Conservation (phyloP, 805 yeast species). For the Pichia pseudocactophila region DNA sequence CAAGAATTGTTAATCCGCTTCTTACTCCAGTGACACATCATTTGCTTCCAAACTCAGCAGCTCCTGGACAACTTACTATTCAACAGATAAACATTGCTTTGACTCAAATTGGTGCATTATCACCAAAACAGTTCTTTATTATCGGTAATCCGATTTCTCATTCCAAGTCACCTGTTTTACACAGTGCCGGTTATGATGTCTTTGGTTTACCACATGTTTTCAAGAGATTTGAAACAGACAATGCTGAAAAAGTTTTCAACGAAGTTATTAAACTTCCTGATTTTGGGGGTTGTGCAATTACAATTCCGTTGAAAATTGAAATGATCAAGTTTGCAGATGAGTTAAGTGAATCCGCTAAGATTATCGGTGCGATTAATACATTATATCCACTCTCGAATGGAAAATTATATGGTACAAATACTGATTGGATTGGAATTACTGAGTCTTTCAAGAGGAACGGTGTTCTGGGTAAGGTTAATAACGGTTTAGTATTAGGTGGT, state of each 20-base stretch:
- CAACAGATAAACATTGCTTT: constrained; percentile 52
- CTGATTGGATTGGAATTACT: constrained; percentile 89
- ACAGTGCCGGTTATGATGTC: constrained; percentile 66
- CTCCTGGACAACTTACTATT: constrained; percentile 71
- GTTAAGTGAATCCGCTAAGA: constrained; percentile 64
- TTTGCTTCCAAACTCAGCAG: constrained; percentile 58
- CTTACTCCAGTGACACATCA: constrained; percentile 82
- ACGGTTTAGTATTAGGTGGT: constrained; percentile 84
- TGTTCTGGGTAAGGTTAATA: constrained; percentile 35
- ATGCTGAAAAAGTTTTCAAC: constrained; percentile 47
- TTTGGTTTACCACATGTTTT: constrained; percentile 74
- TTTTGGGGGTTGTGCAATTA: constrained; percentile 93
- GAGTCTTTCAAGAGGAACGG: constrained; percentile 60
- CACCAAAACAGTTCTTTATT: constrained; percentile 52
- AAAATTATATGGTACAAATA: constrained; percentile 70
- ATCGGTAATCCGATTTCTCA: constrained; percentile 79
- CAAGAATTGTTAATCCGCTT: constrained; percentile 64
- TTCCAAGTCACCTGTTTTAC: constrained; percentile 84
- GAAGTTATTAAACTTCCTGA: constrained; percentile 38
- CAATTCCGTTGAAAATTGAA: constrained; percentile 86
- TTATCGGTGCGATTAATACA: constrained; percentile 94
- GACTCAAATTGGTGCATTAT: constrained; percentile 53
- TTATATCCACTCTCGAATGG: constrained; percentile 48
- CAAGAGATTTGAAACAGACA: constrained; percentile 55
- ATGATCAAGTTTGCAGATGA: constrained; percentile 58